phyloP scores from a whole-genome alignment of 208 protist genomes.

The Leishmania tropica region DNA sequence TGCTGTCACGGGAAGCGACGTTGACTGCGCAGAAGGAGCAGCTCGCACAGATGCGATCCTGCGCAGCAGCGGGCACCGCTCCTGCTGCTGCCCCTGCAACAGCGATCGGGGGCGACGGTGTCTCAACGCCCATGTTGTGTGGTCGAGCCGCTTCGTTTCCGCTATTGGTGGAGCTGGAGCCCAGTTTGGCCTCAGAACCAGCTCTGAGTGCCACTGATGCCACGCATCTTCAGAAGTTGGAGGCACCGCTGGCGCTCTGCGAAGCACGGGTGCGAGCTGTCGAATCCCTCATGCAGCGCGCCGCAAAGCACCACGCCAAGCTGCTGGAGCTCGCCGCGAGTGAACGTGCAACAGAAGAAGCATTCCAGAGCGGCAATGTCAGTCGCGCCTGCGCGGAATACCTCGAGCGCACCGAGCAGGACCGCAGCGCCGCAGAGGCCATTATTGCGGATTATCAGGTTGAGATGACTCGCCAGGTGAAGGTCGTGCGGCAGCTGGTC shows the following conservation, averaged over 20 bases:
- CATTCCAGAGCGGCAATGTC: constrained; percentile 1
- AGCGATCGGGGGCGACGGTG: background rate
- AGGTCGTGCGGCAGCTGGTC: constrained; percentile 23
- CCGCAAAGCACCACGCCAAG: constrained; percentile 18
- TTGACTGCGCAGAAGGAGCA: constrained; percentile 7
- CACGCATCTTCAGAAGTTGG: background rate
- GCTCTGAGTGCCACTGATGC: constrained; percentile 3
- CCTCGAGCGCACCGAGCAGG: constrained; percentile 21
- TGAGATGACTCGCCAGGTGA: constrained; percentile 34
- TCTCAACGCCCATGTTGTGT: background rate
- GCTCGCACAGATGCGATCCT: constrained; percentile 7
- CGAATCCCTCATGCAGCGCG: constrained; percentile 12
- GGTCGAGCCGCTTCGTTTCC: constrained; percentile 8
- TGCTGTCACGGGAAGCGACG: background rate
- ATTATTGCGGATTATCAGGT: constrained; percentile 21
- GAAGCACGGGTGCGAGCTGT: constrained; percentile 7
- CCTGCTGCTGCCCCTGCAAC: background rate
- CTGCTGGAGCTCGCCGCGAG: constrained; percentile 5
- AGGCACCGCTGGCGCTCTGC: constrained; percentile 21
- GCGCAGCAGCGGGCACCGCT: background rate
- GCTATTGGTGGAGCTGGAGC: constrained; percentile 29
- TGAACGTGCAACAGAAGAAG: constrained; percentile 5
- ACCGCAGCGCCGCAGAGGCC: constrained; percentile 6
- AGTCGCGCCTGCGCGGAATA: constrained; percentile 11
- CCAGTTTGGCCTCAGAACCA: constrained; percentile 4